Conservation (phyloP, 768 basidiomycete species). For the Fomitopsis pulvina region DNA sequence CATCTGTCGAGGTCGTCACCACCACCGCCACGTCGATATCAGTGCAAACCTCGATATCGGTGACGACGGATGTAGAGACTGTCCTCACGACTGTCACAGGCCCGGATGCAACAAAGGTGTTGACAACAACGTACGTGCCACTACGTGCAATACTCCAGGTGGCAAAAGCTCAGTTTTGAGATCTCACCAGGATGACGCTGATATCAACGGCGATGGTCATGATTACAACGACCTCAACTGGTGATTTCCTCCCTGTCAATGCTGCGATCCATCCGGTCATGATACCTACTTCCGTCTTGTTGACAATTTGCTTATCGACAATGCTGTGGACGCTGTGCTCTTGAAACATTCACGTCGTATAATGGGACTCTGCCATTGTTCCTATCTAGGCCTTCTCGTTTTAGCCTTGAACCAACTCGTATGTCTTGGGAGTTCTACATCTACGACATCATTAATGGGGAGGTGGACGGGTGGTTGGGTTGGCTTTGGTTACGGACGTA, state of each 20-base stretch:
- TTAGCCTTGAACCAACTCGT: too few species aligned
- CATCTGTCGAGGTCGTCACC: neutral
- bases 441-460: too few species aligned
- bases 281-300: neutral
- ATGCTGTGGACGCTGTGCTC: neutral
- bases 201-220: conserved; percentile 16
- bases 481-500: too few species aligned
- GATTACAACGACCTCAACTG: conserved; percentile 1
- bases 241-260: conserved; percentile 22
- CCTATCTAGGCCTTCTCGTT: too few species aligned
- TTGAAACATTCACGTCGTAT: neutral
- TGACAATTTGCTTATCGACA: conserved; percentile 4
- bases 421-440: too few species aligned
- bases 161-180: neutral
- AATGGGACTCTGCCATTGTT: too few species aligned
- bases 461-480: too few species aligned
- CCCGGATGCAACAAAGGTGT: conserved; percentile 10
- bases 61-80: conserved; percentile 5
- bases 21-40: neutral
- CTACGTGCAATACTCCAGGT: neutral
- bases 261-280: neutral
- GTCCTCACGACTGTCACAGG: conserved; percentile 11
- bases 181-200: conserved; percentile 13
- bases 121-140: conserved; percentile 12
- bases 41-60: neutral